Percentiles rank a stretch among this genome's conserved stretches.
These are phyloP conservation scores for Russula brevipes DNA, from an alignment of 768 basidiomycete species.

Conservation along the genomic window DNA sequence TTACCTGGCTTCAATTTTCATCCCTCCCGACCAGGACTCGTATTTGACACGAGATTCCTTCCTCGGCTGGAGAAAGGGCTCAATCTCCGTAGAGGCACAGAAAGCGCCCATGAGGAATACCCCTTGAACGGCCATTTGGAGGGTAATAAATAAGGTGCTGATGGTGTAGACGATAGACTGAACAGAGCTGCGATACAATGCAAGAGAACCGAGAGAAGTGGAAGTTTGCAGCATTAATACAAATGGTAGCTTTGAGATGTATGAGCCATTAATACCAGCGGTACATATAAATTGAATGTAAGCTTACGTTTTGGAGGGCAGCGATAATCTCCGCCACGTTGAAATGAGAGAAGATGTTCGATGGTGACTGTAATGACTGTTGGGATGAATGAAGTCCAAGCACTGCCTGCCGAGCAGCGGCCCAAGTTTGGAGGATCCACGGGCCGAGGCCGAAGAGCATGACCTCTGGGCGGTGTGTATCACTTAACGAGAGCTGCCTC, in stretches of 20 bases:
- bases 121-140: constrained; percentile 75
- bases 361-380: constrained; percentile 30
- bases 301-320: constrained; percentile 64
- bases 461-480: constrained; percentile 73
- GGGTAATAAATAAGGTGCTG: constrained; percentile 55
- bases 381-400: constrained; percentile 50
- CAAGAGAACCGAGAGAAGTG: constrained; percentile 73
- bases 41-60: constrained; percentile 50
- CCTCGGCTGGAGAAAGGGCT: constrained; percentile 60
- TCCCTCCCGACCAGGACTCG: constrained; percentile 47
- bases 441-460: constrained; percentile 77
- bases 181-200: constrained; percentile 73
- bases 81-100: constrained; percentile 66
- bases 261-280: constrained; percentile 21
- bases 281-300: neutral
- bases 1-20: constrained; percentile 67
- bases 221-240: constrained; percentile 67
- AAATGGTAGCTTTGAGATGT: constrained; percentile 57
- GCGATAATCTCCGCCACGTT: constrained; percentile 60
- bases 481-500: constrained; percentile 70
- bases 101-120: constrained; percentile 87
- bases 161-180: constrained; percentile 65
- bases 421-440: constrained; percentile 81
- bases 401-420: constrained; percentile 53
- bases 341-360: constrained; percentile 44